A percentile compares a stretch with the other conserved stretches of the same genome.
These are phyloP conservation scores for Thalia dealbata DNA, from an alignment of 176 grass and related monocot species.

Conservation along the genomic window DNA sequence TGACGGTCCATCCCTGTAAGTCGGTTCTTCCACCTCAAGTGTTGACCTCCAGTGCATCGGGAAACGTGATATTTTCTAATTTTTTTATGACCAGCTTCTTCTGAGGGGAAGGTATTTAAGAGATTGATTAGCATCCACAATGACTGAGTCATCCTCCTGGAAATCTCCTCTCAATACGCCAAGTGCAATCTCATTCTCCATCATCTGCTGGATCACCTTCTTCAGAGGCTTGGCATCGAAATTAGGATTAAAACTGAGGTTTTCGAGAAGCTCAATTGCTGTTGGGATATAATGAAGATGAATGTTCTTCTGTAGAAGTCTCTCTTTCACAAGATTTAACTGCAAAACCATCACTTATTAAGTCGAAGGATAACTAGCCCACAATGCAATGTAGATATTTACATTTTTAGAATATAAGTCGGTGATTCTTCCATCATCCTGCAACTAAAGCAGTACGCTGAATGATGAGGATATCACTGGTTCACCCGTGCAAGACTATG, in stretches of 20 bases:
- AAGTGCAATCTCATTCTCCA: slow-evolving; percentile 71
- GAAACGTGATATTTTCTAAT: too few species aligned
- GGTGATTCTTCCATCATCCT: too few species aligned
- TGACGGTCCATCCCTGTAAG: slow-evolving; percentile 79
- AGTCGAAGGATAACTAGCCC: not conserved
- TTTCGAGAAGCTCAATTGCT: slow-evolving; percentile 48
- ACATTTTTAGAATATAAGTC: not conserved
- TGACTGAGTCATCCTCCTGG: slow-evolving; percentile 51
- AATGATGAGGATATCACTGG: too few species aligned
- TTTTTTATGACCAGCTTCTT: slow-evolving; percentile 48
- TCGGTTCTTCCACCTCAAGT: slow-evolving; percentile 79
- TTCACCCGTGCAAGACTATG: too few species aligned
- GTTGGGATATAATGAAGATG: slow-evolving; percentile 47
- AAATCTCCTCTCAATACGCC: slow-evolving; percentile 66
- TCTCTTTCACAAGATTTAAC: slow-evolving; percentile 57
- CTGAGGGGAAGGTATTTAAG: slow-evolving; percentile 36
- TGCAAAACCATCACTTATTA: slow-evolving; percentile 13
- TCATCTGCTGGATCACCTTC: slow-evolving; percentile 85
- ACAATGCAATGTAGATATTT: not conserved
- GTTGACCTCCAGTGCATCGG: slow-evolving; percentile 42
- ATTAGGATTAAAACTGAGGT: slow-evolving; percentile 75
- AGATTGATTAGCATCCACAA: slow-evolving; percentile 37
- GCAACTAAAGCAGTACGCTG: too few species aligned
- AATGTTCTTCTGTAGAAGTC: slow-evolving; percentile 74
- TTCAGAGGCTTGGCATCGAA: slow-evolving; percentile 72